Conservation (phyloP, 2,329 filamentous ascomycete genomes). For the Chaetomiaceae sp. region DNA sequence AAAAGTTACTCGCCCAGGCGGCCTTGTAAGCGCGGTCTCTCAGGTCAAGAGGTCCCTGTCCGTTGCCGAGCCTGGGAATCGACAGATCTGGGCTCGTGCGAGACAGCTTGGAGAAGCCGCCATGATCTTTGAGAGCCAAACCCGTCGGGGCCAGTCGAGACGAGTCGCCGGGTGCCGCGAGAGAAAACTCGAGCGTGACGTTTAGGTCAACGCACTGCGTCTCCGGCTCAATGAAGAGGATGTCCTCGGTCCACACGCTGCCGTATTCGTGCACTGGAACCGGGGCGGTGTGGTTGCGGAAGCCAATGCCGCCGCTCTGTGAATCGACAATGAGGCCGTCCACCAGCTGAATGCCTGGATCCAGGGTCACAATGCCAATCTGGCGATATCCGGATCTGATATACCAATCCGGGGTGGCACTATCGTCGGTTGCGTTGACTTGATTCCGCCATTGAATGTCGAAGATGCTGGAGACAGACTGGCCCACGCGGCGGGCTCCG, state of each 20-base stretch:
- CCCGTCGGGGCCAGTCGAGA: background rate
- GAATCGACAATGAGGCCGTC: constrained; percentile 13
- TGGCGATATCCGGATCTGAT: constrained; percentile 6
- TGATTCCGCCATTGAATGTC: constrained; percentile 12
- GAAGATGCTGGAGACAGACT: constrained; percentile 12
- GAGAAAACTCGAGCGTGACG: constrained; percentile 8
- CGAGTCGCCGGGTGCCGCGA: background rate
- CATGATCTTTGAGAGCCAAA: constrained; percentile 1
- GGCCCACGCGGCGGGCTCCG: background rate
- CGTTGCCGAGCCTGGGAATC: background rate
- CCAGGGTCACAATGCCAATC: constrained; percentile 5
- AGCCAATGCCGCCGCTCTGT: constrained; percentile 8
- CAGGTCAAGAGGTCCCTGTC: constrained; percentile 2
- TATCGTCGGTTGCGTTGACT: background rate
- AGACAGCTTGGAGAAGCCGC: constrained; percentile 7
- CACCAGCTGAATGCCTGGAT: constrained; percentile 2
- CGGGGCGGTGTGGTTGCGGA: constrained; percentile 11
- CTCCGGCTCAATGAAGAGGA: constrained; percentile 11
- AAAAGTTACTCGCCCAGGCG: constrained; percentile 8
- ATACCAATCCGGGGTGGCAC: background rate
- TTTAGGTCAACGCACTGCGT: constrained; percentile 8
- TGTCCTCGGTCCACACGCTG: constrained; percentile 9
- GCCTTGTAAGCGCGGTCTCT: constrained; percentile 8
- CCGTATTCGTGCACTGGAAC: constrained; percentile 1
- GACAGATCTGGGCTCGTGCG: constrained; percentile 1